Evolutionary conservation across 352 stramenopile genomes (phyloP), one percentile per base, ranked within the genome.

Genomic region (Globisporangium lucens): DNA sequence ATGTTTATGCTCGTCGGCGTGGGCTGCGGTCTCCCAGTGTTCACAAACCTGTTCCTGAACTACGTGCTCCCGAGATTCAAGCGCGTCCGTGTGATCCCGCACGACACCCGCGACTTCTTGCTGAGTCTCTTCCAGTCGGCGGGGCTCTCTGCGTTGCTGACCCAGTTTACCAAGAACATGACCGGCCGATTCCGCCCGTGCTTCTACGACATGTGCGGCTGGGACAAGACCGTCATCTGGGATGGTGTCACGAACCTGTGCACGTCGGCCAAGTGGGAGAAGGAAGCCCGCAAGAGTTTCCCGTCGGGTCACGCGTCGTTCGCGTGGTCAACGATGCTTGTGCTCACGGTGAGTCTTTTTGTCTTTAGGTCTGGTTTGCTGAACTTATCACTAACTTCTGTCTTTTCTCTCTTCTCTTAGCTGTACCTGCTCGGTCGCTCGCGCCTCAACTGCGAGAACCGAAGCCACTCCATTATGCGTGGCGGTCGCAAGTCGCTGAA

Each of bases 191-290:
- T 93, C 60, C 82, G 85, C 13, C 85, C 85, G 38, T 85, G 79
- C 66, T 93, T 91, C 67, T 89, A 89, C 68, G 77, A 87, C 57
- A 90, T 92, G 80, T 92, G 85, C 58, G 76, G 77, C 46, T 93
- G 85, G 85, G 70, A 91, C 58, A 82, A 76, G 57, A 67, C 77
- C 57, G 67, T 86, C 22, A 71, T 89, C 24, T 93, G 85, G 85
- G 83, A 93, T 68, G 83, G 85, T 60, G 65, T 76, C 36, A 76
- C 70, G 10, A 84, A 93, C 65, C 58, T 92, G 51, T 93, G 85
- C 72, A 78, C 73, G 27, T 58, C 78, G 52, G 17, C 30, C 1
- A 71, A 73, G 29, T 74, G 76, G 6, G 85, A 93, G 63, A 77
- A 83, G 58, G 82, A 93, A 70, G 85, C 61, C 1, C 75, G 85